A percentile compares a stretch with the other conserved stretches of the same genome.
These are phyloP conservation scores for Solanum tarijense DNA, from an alignment of 257 asterid genomes.

Conservation along the genomic window DNA sequence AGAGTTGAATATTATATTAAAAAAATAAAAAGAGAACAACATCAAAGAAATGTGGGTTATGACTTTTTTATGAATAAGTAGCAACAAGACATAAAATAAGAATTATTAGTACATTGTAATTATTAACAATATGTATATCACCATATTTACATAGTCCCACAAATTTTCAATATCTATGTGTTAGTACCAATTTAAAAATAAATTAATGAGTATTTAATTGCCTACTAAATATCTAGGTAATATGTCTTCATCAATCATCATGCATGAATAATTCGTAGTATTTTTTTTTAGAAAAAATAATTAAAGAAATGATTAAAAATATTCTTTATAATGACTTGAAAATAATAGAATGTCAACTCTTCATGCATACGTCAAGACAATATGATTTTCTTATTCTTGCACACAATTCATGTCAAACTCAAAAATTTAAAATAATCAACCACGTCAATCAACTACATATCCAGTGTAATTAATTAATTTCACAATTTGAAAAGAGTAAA, in stretches of 20 bases:
- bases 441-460: not conserved
- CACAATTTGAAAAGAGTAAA: not conserved
- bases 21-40: not conserved
- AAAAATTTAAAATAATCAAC: not conserved
- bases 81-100: not conserved
- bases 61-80: not conserved
- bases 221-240: not conserved
- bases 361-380: not conserved
- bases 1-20: not conserved
- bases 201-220: not conserved
- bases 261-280: not conserved
- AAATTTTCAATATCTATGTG: not conserved
- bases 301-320: not conserved
- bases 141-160: no score
- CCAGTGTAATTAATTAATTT: not conserved
- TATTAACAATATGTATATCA: not conserved
- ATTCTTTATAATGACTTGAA: not conserved
- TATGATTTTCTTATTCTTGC: not conserved
- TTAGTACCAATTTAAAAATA: not conserved
- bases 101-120: not conserved
- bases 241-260: not conserved
- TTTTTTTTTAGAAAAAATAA: not conserved
- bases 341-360: not conserved
- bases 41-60: not conserved
- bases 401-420: not conserved